Base-by-base conservation (phyloP, 495 filamentous ascomycete genomes). In the Penicillium chermesinum region DNA sequence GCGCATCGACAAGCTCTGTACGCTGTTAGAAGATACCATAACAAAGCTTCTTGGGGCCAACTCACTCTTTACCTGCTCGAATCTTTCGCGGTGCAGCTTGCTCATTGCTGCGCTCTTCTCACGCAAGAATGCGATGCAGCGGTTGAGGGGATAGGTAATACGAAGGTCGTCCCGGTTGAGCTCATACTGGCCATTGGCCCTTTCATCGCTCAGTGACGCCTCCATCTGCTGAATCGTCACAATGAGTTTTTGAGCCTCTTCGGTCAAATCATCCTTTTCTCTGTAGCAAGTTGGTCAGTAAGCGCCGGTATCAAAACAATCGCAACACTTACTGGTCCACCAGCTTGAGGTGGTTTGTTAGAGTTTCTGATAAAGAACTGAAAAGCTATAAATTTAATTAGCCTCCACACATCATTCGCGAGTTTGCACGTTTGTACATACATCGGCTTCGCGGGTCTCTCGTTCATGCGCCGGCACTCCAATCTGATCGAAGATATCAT, bases 401-500 rank as follows among this genome's bases (percentile, higher is more conserved):
- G 57, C 16, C 25, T 36, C 19, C 2, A 35, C 2, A 1, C 22
- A 22, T 20, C 15, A 21, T 38, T 12, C 38, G 15, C 7, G 41
- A 14, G 7, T 30, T 19, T 41, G 10, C 5, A 30, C 17, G 19
- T 17, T n/a, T 13, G n/a, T 50, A 66, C 75, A 54, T 71, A 95
- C 89, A 80, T 94, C 85, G 57, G 86, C 75, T 63, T 97, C 90
- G 48, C 94, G 77, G 3, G 78, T 74, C 49, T 96, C 89, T 51
- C 94, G 83, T 69, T 96, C 93, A 82, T 94, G 88, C 59, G 69
- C 80, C 14, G 89, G 77, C 36, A 99, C 83, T 30, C 93, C 93
- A 56, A 99, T 96, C 53, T 97, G 91, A 66, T 97, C 93, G 59
- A 94, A 99, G 40, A 96, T 77, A 36, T 85, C 86, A 70, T 96